Evolutionary conservation across 2,329 filamentous ascomycete species (phyloP).

Genomic region (Aspergillus pseudonomiae): DNA sequence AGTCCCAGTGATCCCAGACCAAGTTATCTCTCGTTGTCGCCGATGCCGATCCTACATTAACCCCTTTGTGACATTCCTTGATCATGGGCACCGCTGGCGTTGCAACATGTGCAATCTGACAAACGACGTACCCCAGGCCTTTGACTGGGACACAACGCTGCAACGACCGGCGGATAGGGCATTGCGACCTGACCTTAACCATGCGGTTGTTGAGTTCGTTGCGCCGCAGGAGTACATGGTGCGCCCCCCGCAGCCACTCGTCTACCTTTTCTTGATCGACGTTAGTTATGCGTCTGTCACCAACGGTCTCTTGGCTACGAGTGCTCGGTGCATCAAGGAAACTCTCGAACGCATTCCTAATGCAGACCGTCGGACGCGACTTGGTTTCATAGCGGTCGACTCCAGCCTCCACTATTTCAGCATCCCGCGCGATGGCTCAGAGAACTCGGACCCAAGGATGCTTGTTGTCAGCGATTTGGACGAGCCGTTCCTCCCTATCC

Average conservation of each 20-base stretch:
- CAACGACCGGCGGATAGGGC: slow-evolving; percentile 92
- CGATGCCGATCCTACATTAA: slow-evolving; percentile 98
- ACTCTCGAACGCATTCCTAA: slow-evolving; percentile 98
- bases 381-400: slow-evolving; percentile 95
- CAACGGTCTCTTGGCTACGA: slow-evolving; percentile 87
- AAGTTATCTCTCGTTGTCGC: slow-evolving; percentile 94
- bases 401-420: slow-evolving; percentile 95
- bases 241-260: slow-evolving; percentile 88
- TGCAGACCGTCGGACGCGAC: slow-evolving; percentile 84
- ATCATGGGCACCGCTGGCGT: slow-evolving; percentile 96
- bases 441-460: slow-evolving; percentile 84
- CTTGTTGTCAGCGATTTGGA: slow-evolving; percentile 93
- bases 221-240: slow-evolving; percentile 99
- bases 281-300: slow-evolving; percentile 90
- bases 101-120: slow-evolving; percentile 99
- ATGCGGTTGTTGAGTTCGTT: slow-evolving; percentile 96
- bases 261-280: slow-evolving; percentile 94
- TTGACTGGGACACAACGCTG: slow-evolving; percentile 93
- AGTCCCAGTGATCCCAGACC: slow-evolving; percentile 90
- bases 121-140: slow-evolving; percentile 98
- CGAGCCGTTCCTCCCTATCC: slow-evolving; percentile 93
- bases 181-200: slow-evolving; percentile 89
- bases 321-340: slow-evolving; percentile 89
- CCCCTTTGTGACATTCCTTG: slow-evolving; percentile 92
- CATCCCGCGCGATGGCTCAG: slow-evolving; percentile 84